Evolutionary conservation across 495 filamentous ascomycete species (phyloP), one percentile per base, ranked within the genome.

Genomic region (Bacidia rubella): DNA sequence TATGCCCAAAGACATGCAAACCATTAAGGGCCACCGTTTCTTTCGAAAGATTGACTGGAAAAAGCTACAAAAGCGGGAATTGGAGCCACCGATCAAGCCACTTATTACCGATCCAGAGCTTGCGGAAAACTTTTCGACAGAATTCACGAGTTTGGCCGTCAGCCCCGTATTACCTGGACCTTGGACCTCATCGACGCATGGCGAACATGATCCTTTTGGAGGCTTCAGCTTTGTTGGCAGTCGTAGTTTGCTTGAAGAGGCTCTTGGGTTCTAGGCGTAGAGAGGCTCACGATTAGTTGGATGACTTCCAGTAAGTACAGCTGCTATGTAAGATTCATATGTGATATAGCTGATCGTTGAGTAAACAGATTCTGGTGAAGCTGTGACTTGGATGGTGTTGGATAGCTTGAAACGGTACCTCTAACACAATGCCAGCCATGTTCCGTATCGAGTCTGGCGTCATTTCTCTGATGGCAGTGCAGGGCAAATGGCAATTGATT

Each of bases 1-100:
- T 62, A 90, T 90, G 82, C 85, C 85, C 44, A 86, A 86, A 66
- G 92, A 98, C 51, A 66, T 97, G 24, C 68, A 76, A 26, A 84
- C 70, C 5, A 90, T 98, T 65, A 95, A 94, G 75, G 80, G 81
- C 44, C 92, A 98, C 60, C 81, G 92, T 19, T 97, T 98, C 73
- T 98, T 98, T 77, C 77, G 86, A 51, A 90, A 87, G 69, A 89
- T 97, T 60, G 82, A 98, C 70, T 98, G 92, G 92, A 79, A 76
- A 63, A 77, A 76, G 48, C 74, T 98, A 12, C 86, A 82, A 47
- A 72, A 74, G 38, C 74, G 90, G 41, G 86, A 95, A 61, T 49
- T 94, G 45, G 78, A 82, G 42, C 81, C 92, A 3, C 92, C 92
- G 0, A 96, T 98, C 57, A 75, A 83, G 60, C 92, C 92, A 2